Evolutionary conservation across 441 rosid genomes (phyloP).

Genomic region (Arabidopsis hybrid): DNA sequence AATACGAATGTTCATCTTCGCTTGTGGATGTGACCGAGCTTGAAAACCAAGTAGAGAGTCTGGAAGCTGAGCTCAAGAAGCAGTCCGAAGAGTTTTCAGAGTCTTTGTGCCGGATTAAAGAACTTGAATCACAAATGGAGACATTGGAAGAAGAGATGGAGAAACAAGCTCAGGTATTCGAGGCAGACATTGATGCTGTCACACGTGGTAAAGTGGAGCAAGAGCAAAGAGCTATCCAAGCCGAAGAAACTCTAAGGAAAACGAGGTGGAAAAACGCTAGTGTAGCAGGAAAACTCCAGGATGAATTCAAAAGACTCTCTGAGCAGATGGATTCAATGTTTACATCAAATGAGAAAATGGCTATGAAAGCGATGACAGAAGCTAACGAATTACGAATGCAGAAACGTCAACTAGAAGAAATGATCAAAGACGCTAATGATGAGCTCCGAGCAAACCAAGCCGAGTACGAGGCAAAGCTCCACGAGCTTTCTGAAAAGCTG

Average conservation of each 20-base stretch:
- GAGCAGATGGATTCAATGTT: slow-evolving; percentile 59
- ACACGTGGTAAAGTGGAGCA: slow-evolving; percentile 57
- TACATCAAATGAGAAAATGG: slow-evolving; percentile 59
- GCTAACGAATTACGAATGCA: slow-evolving; percentile 54
- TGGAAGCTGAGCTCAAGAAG: slow-evolving; percentile 66
- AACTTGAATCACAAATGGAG: slow-evolving; percentile 57
- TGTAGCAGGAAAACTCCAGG: slow-evolving; percentile 65
- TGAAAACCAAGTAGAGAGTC: slow-evolving; percentile 58
- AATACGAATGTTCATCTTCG: slow-evolving; percentile 53
- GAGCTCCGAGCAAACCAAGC: slow-evolving; percentile 58
- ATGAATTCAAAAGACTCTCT: slow-evolving; percentile 63
- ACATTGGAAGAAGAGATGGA: slow-evolving; percentile 54
- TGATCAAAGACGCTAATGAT: slow-evolving; percentile 56
- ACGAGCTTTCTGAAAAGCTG: slow-evolving; percentile 52
- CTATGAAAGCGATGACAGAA: slow-evolving; percentile 53
- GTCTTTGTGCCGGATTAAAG: slow-evolving; percentile 56
- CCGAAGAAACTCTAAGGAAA: slow-evolving; percentile 65
- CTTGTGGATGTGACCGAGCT: slow-evolving; percentile 55
- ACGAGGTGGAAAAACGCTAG: slow-evolving; percentile 60
- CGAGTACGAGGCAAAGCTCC: slow-evolving; percentile 59
- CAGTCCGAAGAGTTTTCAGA: slow-evolving; percentile 59
- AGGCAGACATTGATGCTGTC: slow-evolving; percentile 56
- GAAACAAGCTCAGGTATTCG: slow-evolving; percentile 54
- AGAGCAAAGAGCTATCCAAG: slow-evolving; percentile 68
- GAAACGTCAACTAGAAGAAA: slow-evolving; percentile 59